Percentiles rank a stretch among this genome's conserved stretches.
These are phyloP conservation scores for Fusarium tjaetaba DNA, from an alignment of 2,329 filamentous ascomycete species.

Conservation along the genomic window DNA sequence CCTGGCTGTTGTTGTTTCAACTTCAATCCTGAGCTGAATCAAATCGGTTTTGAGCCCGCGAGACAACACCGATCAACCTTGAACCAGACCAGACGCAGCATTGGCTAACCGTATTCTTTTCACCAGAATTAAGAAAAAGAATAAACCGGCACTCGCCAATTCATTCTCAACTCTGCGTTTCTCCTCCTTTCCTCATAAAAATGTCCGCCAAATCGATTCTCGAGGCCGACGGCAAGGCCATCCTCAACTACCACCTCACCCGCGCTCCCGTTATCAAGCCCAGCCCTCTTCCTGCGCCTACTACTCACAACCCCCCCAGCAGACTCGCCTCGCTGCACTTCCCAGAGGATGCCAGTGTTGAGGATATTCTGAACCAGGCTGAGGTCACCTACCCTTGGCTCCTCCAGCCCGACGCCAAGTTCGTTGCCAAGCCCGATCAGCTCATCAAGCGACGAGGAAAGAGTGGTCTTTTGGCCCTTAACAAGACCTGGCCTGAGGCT, in stretches of 20 bases:
- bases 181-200: slow-evolving; percentile 42
- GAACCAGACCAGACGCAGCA: slow-evolving; percentile 1
- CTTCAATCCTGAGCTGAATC: slow-evolving; percentile 17
- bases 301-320: slow-evolving; percentile 91
- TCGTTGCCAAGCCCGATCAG: slow-evolving; percentile 99
- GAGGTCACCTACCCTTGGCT: slow-evolving; percentile 98
- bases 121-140: slow-evolving; percentile 41
- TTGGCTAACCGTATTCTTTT: slow-evolving; percentile 26
- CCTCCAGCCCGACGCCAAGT: slow-evolving; percentile 82
- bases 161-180: slow-evolving; percentile 38
- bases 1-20: slow-evolving; percentile 18
- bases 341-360: slow-evolving; percentile 84
- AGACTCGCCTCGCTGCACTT: slow-evolving; percentile 94
- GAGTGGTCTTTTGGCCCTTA: slow-evolving; percentile 94
- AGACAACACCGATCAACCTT: slow-evolving; percentile 21
- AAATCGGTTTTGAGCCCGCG: slow-evolving; percentile 26
- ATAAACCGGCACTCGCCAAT: slow-evolving; percentile 42
- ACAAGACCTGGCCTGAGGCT: slow-evolving; percentile 96
- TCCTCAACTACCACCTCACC: slow-evolving; percentile 99
- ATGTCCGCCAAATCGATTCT: slow-evolving; percentile 86
- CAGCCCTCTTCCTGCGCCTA: slow-evolving; percentile 83
- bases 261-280: slow-evolving; percentile 98
- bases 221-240: slow-evolving; percentile 99
- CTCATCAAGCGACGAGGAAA: slow-evolving; percentile 99
- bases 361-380: slow-evolving; percentile 90